Base-by-base conservation (phyloP, 441 rosid species). In the Erodium trifolium region DNA sequence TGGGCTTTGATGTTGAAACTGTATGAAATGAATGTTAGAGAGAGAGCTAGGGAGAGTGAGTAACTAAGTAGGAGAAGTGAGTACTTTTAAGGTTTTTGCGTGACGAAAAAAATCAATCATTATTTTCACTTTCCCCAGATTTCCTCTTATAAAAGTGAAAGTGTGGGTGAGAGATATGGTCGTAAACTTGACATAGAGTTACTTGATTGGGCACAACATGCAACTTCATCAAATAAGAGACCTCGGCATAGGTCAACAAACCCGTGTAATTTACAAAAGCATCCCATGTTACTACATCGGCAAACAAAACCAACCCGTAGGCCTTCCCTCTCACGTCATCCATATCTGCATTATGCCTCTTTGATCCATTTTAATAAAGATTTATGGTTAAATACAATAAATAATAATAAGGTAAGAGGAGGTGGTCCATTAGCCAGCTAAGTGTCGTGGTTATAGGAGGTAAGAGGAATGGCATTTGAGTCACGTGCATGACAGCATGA, bases 21-120 rank as follows among this genome's bases (percentile, higher is more conserved):
- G 78, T 79, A 78, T 78, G 82, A 78, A 72, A 73, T 67, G 59
- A 64, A 72, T 29, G 70, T 67, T 82, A 78, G 72, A 71, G 67
- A 66, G 62, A n/a, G 69, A 34, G 7, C 3, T 9, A 39, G 6
- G 45, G 6, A 65, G 11, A 45, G 66, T 14, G 43, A 62, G 4
- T 6, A 23, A 23, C 27, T 39, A 5, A 73, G 70, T 66, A 76
- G 77, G 75, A 71, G 72, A 73, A 23, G 27, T 23, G 27, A 23
- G 79, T 83, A 73, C 82, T 76, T 79, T 78, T 23, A 23, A 80
- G 82, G 89, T 82, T 82, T 82, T 86, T 85, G 88, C 84, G 86
- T 82, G 85, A 78, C 78, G 81, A 77, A 73, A 78, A 77, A 45
- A 68, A 17, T 84, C 79, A 78, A 74, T 78, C 83, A 85, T 82